Evolutionary conservation across 2,329 filamentous ascomycete species (phyloP).

Genomic region (Pseudocercospora macadamiae): DNA sequence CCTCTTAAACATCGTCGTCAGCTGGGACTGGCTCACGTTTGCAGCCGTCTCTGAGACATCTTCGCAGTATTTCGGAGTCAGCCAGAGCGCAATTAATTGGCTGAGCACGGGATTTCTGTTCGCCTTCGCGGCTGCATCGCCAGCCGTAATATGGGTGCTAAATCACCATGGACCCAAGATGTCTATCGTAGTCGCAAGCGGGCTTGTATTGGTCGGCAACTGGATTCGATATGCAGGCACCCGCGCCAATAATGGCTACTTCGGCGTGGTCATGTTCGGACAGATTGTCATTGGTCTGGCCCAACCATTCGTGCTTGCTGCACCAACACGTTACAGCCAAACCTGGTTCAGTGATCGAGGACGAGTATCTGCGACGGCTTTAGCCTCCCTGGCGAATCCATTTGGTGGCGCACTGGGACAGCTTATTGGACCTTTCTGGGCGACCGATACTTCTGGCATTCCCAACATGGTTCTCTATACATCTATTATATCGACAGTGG

Average conservation of each 20-base stretch:
- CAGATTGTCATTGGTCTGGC: slow-evolving; percentile 87
- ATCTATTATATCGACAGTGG: slow-evolving; percentile 56
- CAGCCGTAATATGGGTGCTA: slow-evolving; percentile 73
- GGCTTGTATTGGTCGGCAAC: slow-evolving; percentile 78
- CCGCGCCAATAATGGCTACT: slow-evolving; percentile 56
- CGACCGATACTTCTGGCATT: slow-evolving; percentile 63
- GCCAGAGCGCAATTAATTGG: slow-evolving; percentile 85
- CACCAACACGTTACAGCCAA: slow-evolving; percentile 88
- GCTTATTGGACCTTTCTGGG: slow-evolving; percentile 80
- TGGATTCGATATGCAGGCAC: slow-evolving; percentile 65
- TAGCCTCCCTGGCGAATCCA: slow-evolving; percentile 85
- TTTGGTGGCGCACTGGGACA: slow-evolving; percentile 88
- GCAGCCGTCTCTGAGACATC: slow-evolving; percentile 77
- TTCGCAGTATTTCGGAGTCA: slow-evolving; percentile 74
- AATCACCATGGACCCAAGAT: slow-evolving; percentile 76
- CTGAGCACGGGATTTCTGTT: slow-evolving; percentile 86
- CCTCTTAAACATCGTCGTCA: slow-evolving; percentile 87
- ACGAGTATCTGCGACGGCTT: slow-evolving; percentile 82
- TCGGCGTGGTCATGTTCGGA: slow-evolving; percentile 81
- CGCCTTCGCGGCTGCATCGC: slow-evolving; percentile 73
- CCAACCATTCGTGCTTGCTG: slow-evolving; percentile 88
- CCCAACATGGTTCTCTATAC: slow-evolving; percentile 73
- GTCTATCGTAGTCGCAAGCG: slow-evolving; percentile 73
- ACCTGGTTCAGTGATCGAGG: slow-evolving; percentile 89
- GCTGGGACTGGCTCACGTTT: slow-evolving; percentile 97